These are phyloP conservation scores for Rhynchospora tenuis DNA, from an alignment of 176 grass and related monocot genomes.

Conservation along the genomic window DNA sequence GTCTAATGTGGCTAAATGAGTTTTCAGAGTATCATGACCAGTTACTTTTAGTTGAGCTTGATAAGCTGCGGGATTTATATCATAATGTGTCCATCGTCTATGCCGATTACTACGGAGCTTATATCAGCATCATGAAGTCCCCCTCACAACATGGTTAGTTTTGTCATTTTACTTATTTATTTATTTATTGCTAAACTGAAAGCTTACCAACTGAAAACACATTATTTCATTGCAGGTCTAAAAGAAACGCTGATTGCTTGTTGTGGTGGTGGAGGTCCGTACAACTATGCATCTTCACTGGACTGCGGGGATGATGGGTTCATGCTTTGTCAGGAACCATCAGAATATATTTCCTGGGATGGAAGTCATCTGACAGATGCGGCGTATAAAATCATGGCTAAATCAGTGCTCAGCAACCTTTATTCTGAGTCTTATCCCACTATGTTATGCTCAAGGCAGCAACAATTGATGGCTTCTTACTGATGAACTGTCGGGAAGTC, in stretches of 20 bases:
- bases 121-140: neutral
- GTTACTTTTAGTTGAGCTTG: constrained; percentile 11
- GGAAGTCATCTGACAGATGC: constrained; percentile 48
- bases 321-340: constrained; percentile 35
- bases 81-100: constrained; percentile 21
- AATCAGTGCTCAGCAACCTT: neutral
- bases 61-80: constrained; percentile 15
- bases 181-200: too few species aligned
- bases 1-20: constrained; percentile 33
- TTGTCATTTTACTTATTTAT: too few species aligned
- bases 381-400: constrained; percentile 31
- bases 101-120: constrained; percentile 33
- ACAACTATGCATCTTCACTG: constrained; percentile 27
- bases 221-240: neutral
- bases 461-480: too few species aligned
- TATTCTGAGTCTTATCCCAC: too few species aligned
- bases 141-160: neutral
- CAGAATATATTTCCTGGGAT: constrained; percentile 31
- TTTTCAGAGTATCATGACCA: constrained; percentile 26
- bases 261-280: constrained; percentile 26
- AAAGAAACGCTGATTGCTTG: constrained; percentile 21
- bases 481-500: too few species aligned
- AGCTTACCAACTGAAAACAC: neutral
- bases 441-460: too few species aligned
- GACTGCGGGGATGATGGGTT: constrained; percentile 15